phyloP scores from a whole-genome alignment of 2,329 filamentous ascomycete genomes.

The Aureobasidium sp. region DNA sequence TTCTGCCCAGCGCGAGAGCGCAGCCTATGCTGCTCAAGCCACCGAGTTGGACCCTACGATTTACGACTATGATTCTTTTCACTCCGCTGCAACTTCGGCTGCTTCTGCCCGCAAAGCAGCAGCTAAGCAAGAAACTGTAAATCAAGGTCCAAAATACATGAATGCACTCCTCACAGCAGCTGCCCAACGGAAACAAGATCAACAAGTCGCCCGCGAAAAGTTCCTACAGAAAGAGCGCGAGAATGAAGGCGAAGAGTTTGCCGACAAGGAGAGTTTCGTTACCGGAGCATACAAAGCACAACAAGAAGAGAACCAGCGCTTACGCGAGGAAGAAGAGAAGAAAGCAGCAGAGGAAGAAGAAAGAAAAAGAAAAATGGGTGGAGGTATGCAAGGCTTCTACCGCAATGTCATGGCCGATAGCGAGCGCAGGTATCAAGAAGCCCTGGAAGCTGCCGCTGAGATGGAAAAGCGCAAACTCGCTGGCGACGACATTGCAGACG shows the following conservation, averaged over 20 bases:
- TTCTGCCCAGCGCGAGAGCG: slow-evolving; percentile 56
- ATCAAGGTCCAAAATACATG: slow-evolving; percentile 73
- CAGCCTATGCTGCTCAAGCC: slow-evolving; percentile 58
- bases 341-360: slow-evolving; percentile 60
- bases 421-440: slow-evolving; percentile 62
- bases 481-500: slow-evolving; percentile 18
- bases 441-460: slow-evolving; percentile 57
- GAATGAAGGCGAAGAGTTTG: slow-evolving; percentile 72
- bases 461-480: slow-evolving; percentile 30
- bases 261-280: slow-evolving; percentile 79
- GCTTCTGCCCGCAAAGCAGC: slow-evolving; percentile 48
- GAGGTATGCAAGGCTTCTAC: slow-evolving; percentile 67
- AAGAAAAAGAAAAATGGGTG: slow-evolving; percentile 58
- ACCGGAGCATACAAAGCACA: slow-evolving; percentile 76
- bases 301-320: slow-evolving; percentile 63
- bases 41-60: slow-evolving; percentile 63
- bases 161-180: slow-evolving; percentile 64
- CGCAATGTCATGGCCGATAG: slow-evolving; percentile 64
- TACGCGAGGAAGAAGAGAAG: slow-evolving; percentile 65
- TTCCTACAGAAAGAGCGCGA: slow-evolving; percentile 70
- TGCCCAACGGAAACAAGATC: slow-evolving; percentile 69
- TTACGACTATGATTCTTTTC: slow-evolving; percentile 80
- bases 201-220: slow-evolving; percentile 72
- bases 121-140: slow-evolving; percentile 46
- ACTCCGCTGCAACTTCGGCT: slow-evolving; percentile 66